Percentiles rank a stretch among this genome's conserved stretches.
Conservation (phyloP, 352 stramenopile species). For the Stephanocyclus meneghinianus region DNA sequence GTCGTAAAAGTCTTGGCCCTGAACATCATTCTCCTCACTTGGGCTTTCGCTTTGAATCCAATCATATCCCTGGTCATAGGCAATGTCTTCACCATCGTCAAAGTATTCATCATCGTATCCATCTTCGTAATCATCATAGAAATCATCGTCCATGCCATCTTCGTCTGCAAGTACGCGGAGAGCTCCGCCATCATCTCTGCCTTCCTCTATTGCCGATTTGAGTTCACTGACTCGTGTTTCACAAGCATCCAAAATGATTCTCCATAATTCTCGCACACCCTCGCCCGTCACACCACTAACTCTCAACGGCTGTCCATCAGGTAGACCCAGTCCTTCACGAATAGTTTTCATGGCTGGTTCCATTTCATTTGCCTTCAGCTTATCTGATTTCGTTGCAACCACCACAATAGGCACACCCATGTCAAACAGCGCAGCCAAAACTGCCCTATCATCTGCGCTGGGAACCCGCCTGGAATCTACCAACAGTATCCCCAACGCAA, state of each 20-base stretch:
- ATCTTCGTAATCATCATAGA: slow-evolving; percentile 21
- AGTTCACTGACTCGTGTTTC: slow-evolving; percentile 69
- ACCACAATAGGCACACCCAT: slow-evolving; percentile 77
- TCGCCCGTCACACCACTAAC: slow-evolving; percentile 73
- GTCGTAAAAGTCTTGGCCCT: slow-evolving; percentile 14
- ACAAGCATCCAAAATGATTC: slow-evolving; percentile 79
- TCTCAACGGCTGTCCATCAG: slow-evolving; percentile 72
- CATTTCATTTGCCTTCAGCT: slow-evolving; percentile 56
- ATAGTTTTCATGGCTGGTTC: slow-evolving; percentile 57
- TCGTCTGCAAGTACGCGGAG: slow-evolving; percentile 33
- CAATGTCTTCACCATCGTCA: slow-evolving; percentile 64
- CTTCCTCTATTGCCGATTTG: slow-evolving; percentile 49
- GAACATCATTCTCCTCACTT: slow-evolving; percentile 23
- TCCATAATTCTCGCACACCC: slow-evolving; percentile 75
- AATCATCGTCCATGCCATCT: slow-evolving; percentile 27
- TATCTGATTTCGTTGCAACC: slow-evolving; percentile 82
- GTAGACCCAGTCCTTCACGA: slow-evolving; percentile 67
- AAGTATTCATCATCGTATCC: slow-evolving; percentile 31
- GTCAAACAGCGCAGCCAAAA: slow-evolving; percentile 79
- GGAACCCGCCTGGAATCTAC: slow-evolving; percentile 72
- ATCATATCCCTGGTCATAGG: slow-evolving; percentile 77
- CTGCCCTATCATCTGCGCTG: slow-evolving; percentile 72
- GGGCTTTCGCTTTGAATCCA: slow-evolving; percentile 36
- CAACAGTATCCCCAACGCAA: slow-evolving; percentile 76
- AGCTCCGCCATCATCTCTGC: slow-evolving; percentile 44